Percentiles rank a stretch among this genome's conserved stretches.
Conservation (phyloP, 805 yeast species). For the Priceomyces castillae region DNA sequence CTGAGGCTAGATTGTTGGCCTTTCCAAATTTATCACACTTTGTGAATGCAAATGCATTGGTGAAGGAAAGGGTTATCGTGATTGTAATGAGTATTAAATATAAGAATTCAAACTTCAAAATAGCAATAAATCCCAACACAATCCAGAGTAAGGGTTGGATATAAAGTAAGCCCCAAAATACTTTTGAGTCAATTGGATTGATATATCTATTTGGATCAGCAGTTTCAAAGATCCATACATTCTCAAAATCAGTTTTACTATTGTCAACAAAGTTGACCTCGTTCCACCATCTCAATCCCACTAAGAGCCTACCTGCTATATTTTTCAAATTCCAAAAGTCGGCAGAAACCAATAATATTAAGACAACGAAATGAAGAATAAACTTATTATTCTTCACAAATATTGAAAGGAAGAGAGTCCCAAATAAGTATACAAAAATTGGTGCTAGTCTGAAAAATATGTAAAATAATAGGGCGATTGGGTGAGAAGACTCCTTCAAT, state of each 20-base stretch:
- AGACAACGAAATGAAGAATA: slow-evolving; percentile 73
- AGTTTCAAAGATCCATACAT: slow-evolving; percentile 85
- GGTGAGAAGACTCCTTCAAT: slow-evolving; percentile 73
- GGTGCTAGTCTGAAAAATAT: slow-evolving; percentile 64
- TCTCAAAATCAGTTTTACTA: slow-evolving; percentile 53
- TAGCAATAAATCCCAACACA: slow-evolving; percentile 69
- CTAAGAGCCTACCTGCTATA: slow-evolving; percentile 83
- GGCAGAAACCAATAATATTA: slow-evolving; percentile 73
- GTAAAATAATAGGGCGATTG: slow-evolving; percentile 68
- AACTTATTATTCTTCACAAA: slow-evolving; percentile 45
- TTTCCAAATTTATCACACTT: slow-evolving; percentile 90
- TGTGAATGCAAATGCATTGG: slow-evolving; percentile 88
- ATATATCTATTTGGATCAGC: slow-evolving; percentile 70
- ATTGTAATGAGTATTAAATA: slow-evolving; percentile 61
- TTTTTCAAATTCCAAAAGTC: slow-evolving; percentile 95
- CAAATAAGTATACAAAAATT: slow-evolving; percentile 64
- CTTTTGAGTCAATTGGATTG: slow-evolving; percentile 87
- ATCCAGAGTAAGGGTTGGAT: slow-evolving; percentile 75
- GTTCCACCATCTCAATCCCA: slow-evolving; percentile 97
- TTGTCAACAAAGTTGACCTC: slow-evolving; percentile 51
- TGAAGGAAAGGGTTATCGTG: slow-evolving; percentile 68
- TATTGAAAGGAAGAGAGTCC: slow-evolving; percentile 57
- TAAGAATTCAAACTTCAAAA: slow-evolving; percentile 72
- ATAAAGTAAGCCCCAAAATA: slow-evolving; percentile 82
- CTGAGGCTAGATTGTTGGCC: slow-evolving; percentile 65